Evolutionary conservation across 495 filamentous ascomycete genomes (phyloP).

Genomic region (Annulohypoxylon stygium): DNA sequence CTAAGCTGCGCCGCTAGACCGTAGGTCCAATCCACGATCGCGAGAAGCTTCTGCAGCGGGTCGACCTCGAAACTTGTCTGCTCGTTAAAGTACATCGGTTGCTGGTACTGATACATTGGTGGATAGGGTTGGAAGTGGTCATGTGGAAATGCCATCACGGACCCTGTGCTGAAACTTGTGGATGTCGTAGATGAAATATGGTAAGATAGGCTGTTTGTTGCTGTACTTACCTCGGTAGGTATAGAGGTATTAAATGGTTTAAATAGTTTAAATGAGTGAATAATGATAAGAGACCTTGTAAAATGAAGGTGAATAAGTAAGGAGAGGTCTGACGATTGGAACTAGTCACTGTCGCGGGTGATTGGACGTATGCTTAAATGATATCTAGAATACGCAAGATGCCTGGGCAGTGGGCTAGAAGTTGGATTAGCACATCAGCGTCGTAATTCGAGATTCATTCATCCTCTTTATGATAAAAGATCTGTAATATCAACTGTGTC

Average conservation of each 20-base stretch:
- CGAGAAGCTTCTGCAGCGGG: background rate
- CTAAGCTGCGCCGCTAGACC: background rate
- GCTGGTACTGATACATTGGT: background rate
- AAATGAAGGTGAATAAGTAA: too few relatives aligned
- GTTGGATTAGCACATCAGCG: background rate
- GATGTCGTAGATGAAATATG: background rate
- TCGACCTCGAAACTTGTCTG: background rate
- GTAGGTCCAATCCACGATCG: constrained; percentile 7
- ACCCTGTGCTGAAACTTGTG: background rate
- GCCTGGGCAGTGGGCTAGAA: background rate
- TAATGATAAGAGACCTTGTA: too few relatives aligned
- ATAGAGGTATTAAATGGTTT: background rate
- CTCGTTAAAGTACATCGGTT: background rate
- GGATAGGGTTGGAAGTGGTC: background rate
- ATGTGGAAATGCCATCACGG: background rate
- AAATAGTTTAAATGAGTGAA: background rate
- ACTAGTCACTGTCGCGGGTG: background rate
- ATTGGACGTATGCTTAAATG: background rate
- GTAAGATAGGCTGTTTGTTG: background rate
- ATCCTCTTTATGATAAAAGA: constrained; percentile 8
- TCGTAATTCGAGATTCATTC: background rate
- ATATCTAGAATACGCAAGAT: background rate
- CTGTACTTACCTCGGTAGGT: background rate
- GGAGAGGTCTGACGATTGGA: background rate
- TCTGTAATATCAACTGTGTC: background rate